phyloP scores from a whole-genome alignment of 129 eudicot genomes.

The Ambrosia artemisiifolia region DNA sequence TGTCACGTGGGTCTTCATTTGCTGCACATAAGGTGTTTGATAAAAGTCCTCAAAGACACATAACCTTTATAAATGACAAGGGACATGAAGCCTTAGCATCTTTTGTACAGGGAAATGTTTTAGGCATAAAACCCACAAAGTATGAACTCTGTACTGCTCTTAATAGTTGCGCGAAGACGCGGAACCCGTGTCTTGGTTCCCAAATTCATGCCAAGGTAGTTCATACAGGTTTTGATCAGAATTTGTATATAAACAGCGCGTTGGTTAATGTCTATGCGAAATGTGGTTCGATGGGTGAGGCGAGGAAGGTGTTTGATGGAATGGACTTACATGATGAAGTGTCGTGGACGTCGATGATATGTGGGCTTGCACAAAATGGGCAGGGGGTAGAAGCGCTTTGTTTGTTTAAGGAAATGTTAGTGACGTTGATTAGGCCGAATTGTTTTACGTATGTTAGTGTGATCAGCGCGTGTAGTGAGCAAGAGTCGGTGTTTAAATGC shows the following conservation, averaged over 20 bases:
- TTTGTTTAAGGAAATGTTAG: constrained; percentile 41
- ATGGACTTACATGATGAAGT: constrained; percentile 41
- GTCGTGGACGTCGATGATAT: constrained; percentile 52
- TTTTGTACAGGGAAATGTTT: background rate
- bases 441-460: constrained; percentile 48
- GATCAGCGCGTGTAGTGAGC: constrained; percentile 35
- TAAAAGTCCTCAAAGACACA: constrained; percentile 14
- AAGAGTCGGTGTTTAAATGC: constrained; percentile 31
- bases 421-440: constrained; percentile 30
- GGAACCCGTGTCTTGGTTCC: constrained; percentile 28
- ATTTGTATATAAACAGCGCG: constrained; percentile 38
- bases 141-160: constrained; percentile 34
- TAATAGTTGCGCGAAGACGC: constrained; percentile 35
- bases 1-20: background rate
- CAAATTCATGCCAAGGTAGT: constrained; percentile 38
- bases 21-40: constrained; percentile 25
- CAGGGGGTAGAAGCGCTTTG: constrained; percentile 31
- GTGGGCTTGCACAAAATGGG: constrained; percentile 45
- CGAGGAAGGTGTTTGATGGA: constrained; percentile 36
- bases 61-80: background rate
- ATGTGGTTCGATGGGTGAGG: constrained; percentile 33
- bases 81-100: background rate
- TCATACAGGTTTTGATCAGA: constrained; percentile 21
- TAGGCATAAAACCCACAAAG: constrained; percentile 33
- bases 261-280: constrained; percentile 46